phyloP scores from a whole-genome alignment of 345 rosid species.

The Hibiscus tridactylites region DNA sequence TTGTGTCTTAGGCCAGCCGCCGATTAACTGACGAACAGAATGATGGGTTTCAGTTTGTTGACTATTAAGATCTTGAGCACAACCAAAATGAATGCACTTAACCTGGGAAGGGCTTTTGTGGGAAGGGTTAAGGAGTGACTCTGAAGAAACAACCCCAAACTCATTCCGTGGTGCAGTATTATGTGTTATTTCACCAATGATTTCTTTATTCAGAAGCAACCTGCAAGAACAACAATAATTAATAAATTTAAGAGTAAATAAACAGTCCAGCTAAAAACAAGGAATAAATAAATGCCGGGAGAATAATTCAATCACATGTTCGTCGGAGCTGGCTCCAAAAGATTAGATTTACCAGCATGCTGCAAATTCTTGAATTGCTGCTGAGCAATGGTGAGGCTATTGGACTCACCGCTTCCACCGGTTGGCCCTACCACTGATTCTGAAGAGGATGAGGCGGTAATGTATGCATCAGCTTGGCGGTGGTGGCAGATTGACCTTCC shows the following conservation, averaged over 20 bases:
- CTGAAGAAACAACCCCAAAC: conserved; percentile 38
- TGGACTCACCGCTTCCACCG: conserved; percentile 30
- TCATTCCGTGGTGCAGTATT: conserved; percentile 18
- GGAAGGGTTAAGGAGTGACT: conserved; percentile 38
- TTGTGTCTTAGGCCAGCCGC: conserved; percentile 42
- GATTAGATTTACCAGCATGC: conserved; percentile 20
- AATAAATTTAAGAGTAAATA: background rate
- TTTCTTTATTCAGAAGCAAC: conserved; percentile 31
- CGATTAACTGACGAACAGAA: conserved; percentile 49
- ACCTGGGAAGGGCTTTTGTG: conserved; percentile 26
- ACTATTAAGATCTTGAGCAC: conserved; percentile 27
- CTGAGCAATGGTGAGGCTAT: conserved; percentile 30
- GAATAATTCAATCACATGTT: conserved; percentile 22
- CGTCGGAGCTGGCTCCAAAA: conserved; percentile 8
- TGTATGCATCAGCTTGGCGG: no score
- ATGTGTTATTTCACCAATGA: conserved; percentile 23
- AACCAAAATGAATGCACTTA: conserved; percentile 28
- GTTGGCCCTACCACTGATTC: no score
- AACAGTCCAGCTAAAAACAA: background rate
- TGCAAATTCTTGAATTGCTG: conserved; percentile 48
- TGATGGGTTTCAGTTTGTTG: conserved; percentile 33
- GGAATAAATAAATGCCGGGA: background rate
- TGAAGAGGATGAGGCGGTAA: no score
- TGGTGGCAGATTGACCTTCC: conserved; percentile 97
- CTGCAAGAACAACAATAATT: conserved; percentile 20